phyloP scores from a whole-genome alignment of 306 rosid genomes.

The Lathyrus aphaca region DNA sequence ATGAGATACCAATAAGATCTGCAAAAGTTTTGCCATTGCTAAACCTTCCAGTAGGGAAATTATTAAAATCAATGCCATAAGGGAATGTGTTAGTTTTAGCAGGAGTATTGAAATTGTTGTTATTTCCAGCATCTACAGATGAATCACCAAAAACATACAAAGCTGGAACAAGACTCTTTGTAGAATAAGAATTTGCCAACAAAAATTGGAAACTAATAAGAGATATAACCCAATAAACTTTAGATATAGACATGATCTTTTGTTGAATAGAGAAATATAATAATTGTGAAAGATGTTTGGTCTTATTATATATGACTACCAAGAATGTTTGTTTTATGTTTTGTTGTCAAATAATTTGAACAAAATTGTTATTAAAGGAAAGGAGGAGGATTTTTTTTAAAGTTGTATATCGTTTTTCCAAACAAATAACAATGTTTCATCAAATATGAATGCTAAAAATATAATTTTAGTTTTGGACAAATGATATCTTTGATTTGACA shows the following conservation, averaged over 20 bases:
- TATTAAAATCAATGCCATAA: conserved; percentile 23
- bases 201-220: conserved; percentile 2
- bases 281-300: background rate
- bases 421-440: no score
- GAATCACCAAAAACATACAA: conserved; percentile 32
- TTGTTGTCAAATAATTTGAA: no score
- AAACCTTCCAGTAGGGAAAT: conserved; percentile 3
- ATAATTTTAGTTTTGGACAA: no score
- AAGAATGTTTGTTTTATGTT: no score
- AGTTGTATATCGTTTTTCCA: no score
- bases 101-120: conserved; percentile 15
- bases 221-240: background rate
- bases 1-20: background rate
- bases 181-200: background rate
- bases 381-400: no score
- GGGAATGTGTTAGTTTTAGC: conserved; percentile 5
- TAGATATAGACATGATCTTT: background rate
- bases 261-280: no score
- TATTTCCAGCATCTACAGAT: conserved; percentile 22
- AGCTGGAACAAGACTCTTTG: conserved; percentile 16
- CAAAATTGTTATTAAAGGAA: no score
- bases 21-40: conserved; percentile 29
- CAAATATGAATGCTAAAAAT: no score
- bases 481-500: no score
- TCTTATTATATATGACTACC: background rate